A percentile compares a stretch with the other conserved stretches of the same genome.
phyloP scores from a whole-genome alignment of 306 rosid species.

The Cucumis cinereus region DNA sequence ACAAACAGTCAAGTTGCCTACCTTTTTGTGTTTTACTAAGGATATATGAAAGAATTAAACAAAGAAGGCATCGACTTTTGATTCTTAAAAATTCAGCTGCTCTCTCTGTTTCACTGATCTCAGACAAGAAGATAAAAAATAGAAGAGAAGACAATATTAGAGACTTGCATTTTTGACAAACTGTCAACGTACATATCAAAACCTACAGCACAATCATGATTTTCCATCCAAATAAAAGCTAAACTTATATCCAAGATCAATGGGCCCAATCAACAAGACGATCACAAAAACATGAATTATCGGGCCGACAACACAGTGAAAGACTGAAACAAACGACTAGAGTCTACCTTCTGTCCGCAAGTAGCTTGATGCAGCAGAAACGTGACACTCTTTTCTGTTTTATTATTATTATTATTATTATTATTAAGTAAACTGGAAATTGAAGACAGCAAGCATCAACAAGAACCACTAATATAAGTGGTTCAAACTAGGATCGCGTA shows the following conservation, averaged over 20 bases:
- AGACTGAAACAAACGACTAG: background rate
- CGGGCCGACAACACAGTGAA: background rate
- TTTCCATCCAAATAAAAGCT: background rate
- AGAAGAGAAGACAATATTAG: background rate
- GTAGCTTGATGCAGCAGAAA: background rate
- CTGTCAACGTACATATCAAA: background rate
- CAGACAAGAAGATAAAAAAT: background rate
- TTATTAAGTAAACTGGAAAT: background rate
- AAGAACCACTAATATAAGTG: background rate
- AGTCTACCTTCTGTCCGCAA: conserved; percentile 23
- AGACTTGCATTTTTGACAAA: background rate
- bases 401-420: too few species aligned
- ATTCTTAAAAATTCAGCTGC: background rate
- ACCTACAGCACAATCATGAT: background rate
- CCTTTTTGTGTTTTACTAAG: background rate
- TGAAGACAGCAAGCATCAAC: background rate
- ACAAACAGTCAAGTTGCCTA: background rate
- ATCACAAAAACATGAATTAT: background rate
- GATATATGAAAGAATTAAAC: background rate
- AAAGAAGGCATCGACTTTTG: background rate
- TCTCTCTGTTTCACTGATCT: background rate
- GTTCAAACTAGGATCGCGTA: background rate
- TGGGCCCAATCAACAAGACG: too few species aligned
- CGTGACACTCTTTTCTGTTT: background rate
- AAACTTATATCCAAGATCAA: background rate